These are phyloP conservation scores for Hyphopichia khmerensis DNA, from an alignment of 1,139 yeast genomes.

Conservation along the genomic window DNA sequence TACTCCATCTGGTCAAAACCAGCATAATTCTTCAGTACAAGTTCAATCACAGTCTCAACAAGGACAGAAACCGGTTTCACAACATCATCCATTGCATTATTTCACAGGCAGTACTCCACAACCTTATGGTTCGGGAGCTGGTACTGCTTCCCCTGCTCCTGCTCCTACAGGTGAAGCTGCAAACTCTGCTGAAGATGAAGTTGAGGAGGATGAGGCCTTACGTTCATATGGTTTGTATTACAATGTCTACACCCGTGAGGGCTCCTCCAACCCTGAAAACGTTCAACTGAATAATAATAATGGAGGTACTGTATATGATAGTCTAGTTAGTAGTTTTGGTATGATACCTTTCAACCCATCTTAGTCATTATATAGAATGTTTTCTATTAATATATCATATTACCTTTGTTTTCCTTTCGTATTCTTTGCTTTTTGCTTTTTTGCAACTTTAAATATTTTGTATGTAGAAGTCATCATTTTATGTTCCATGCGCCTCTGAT, in stretches of 20 bases:
- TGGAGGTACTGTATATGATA: conserved; percentile 15
- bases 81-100: conserved; percentile 50
- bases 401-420: too few species aligned
- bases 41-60: conserved; percentile 9
- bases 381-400: background rate
- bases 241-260: conserved; percentile 35
- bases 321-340: conserved; percentile 26
- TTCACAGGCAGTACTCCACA: conserved; percentile 19
- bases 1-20: conserved; percentile 10
- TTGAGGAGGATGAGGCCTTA: conserved; percentile 32
- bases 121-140: conserved; percentile 4
- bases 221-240: conserved; percentile 37
- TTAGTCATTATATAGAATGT: background rate
- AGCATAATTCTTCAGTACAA: conserved; percentile 9
- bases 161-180: background rate
- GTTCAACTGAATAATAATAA: conserved; percentile 10
- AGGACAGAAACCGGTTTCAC: conserved; percentile 39
- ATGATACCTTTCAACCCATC: conserved; percentile 40
- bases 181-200: conserved; percentile 21
- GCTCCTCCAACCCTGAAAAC: conserved; percentile 28
- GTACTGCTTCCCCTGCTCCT: background rate
- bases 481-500: background rate
- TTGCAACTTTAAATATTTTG: background rate
- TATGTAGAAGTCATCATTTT: background rate
- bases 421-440: too few species aligned